Base-by-base conservation (phyloP, 768 basidiomycete species). In the Cystofilobasidium bisporidii region DNA sequence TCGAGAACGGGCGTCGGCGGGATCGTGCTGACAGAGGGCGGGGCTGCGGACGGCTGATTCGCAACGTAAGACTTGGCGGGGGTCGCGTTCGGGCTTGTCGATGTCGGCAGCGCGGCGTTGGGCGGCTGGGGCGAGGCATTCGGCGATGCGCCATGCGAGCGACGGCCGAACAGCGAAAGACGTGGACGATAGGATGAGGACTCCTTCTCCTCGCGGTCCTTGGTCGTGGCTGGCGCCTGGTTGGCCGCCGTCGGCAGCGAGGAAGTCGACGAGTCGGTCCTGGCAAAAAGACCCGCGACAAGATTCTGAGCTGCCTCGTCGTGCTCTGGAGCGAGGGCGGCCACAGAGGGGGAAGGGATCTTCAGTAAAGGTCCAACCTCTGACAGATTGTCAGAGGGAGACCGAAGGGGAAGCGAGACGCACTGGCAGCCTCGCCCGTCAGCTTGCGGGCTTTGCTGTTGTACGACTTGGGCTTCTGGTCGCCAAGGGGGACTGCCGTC, bases 41-140 rank as follows among this genome's bases (percentile, higher is more conserved):
- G 28, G 73, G 83, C 82, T 58, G 38, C 81, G 76, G 53, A 41
- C 84, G 82, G 0, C 87, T 86, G 45, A 85, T 82, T 53, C 83
- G 82, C 63, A 79, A 82, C 50, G 56, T 22, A 43, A 47, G 32
- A 14, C 15, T 43, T 61, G 36, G 36, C 41, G n/a, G 53, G 28
- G 10, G 9, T 5, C 12, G 53, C 53, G 30, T 3, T 18, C 38
- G 59, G 26, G 28, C 36, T 47, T 1, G 40, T 28, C 3, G 60
- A 10, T 5, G 12, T 14, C 8, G 40, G 60, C 17, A 61, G 40
- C 1, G 40, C 2, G 40, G 22, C 24, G 18, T 11, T 24, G 3
- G 60, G 17, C 24, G 26, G 36, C 22, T 61, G 38, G 17, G 60
- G 60, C 22, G 60, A 61, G 18, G 38, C 45, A 2, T 14, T 61